phyloP scores from a whole-genome alignment of 768 basidiomycete species.

The Galerina marginata region DNA sequence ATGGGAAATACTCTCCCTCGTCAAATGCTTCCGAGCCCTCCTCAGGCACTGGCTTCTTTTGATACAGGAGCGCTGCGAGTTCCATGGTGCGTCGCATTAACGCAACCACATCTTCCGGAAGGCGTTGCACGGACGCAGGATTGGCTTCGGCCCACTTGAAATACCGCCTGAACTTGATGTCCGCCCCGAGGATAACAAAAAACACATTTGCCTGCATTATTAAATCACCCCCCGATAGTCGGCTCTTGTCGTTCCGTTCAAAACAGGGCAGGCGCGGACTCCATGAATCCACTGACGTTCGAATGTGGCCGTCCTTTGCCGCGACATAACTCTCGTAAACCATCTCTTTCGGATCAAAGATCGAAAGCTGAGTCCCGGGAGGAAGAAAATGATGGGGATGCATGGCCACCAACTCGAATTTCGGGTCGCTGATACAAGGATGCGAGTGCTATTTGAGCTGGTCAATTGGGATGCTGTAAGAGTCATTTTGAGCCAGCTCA shows the following conservation, averaged over 20 bases:
- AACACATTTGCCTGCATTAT: neutral
- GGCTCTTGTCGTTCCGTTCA: no score
- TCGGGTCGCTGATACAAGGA: constrained; percentile 17
- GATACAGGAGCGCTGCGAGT: constrained; percentile 1
- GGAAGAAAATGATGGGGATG: constrained; percentile 28
- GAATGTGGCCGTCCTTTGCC: constrained; percentile 18
- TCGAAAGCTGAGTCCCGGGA: constrained; percentile 15
- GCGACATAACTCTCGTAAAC: constrained; percentile 11
- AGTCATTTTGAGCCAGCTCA: neutral
- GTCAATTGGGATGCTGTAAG: neutral
- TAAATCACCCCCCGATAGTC: neutral
- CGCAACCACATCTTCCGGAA: neutral
- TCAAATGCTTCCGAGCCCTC: no score
- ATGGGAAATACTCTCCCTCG: no score
- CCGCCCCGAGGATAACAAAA: neutral
- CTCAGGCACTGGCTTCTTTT: neutral
- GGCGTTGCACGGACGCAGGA: neutral
- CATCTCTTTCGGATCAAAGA: constrained; percentile 10
- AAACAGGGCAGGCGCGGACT: neutral
- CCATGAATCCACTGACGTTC: neutral
- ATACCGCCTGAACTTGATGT: no score
- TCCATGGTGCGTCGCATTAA: neutral
- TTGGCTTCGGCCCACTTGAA: neutral
- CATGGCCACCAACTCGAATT: constrained; percentile 23
- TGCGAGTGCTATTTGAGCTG: constrained; percentile 13